Base-by-base conservation (phyloP, 2,329 filamentous ascomycete genomes). In the Dactylella cylindrospora region DNA sequence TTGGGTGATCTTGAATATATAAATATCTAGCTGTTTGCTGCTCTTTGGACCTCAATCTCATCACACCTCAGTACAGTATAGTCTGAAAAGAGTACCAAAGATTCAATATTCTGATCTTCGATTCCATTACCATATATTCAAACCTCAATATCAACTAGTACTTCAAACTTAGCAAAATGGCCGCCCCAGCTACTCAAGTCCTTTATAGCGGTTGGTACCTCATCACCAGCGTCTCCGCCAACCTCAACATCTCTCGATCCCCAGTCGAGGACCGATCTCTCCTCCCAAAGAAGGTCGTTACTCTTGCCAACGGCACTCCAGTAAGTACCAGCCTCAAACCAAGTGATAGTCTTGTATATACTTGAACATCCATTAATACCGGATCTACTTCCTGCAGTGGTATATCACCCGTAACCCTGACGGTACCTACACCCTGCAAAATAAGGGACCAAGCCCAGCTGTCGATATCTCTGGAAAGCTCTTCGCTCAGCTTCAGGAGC, bases 301-400 rank as follows among this genome's bases (percentile, higher is more conserved):
- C 43, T 17, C 32, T n/a, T 60, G 13, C 46, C 54, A n/a, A 25
- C 1, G 22, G 28, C 33, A 17, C 43, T 23, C 35, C n/a, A 41
- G 6, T 26, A 12, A 10, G 17, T 33, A 5, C 20, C 13, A 6
- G 22, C 7, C 13, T 26, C 17, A 28, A 28, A 33, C 15, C n/a
- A 26, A 23, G 17, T 9, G 3, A 50, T 2, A 17, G n/a, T n/a
- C n/a, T n/a, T 20, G 32, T 33, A n/a, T 15, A 36, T 26, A 28
- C 5, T 15, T 5, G 10, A 15, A 5, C 10, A 9, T 31, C 8
- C 1, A 3, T n/a, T n/a, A n/a, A n/a, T n/a, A n/a, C n/a, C n/a
- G n/a, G n/a, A n/a, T n/a, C n/a, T n/a, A n/a, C n/a, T n/a, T n/a
- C 7, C 26, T 36, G 22, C 13, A 61, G 55, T 61, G 55, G 55